Conservation (phyloP, 176 grass and related monocot genomes). For the Eleusine coracana region DNA sequence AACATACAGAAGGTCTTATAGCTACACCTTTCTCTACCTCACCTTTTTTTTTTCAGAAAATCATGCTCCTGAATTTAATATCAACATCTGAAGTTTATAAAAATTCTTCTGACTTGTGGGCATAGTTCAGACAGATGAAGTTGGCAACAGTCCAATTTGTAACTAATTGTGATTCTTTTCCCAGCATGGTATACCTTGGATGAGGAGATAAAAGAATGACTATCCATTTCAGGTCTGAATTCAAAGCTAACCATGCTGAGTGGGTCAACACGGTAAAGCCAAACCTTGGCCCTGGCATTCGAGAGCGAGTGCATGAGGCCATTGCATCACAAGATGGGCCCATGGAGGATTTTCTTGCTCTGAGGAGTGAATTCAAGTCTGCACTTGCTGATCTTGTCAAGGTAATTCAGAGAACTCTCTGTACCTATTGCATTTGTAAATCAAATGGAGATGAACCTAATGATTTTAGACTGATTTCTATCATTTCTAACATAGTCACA, state of each 20-base stretch:
- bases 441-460: background rate
- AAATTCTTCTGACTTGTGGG: background rate
- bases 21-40: background rate
- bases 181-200: background rate
- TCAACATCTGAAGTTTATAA: background rate
- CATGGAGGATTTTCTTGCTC: conserved; percentile 44
- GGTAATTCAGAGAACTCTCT: conserved; percentile 36
- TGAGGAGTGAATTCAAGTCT: conserved; percentile 61
- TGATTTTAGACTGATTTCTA: background rate
- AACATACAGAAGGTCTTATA: background rate
- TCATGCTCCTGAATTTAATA: background rate
- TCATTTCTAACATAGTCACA: background rate
- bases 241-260: conserved; percentile 81
- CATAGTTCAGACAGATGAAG: background rate
- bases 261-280: conserved; percentile 73
- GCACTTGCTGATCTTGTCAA: conserved; percentile 58
- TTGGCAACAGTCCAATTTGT: background rate
- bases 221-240: conserved; percentile 61
- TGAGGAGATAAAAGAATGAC: background rate
- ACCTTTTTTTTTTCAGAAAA: background rate
- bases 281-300: conserved; percentile 71
- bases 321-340: conserved; percentile 50
- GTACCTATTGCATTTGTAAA: background rate
- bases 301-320: conserved; percentile 63
- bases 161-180: background rate